Percentiles rank a stretch among this genome's conserved stretches.
phyloP scores from a whole-genome alignment of 257 asterid genomes.

The Solanum dulcamara region DNA sequence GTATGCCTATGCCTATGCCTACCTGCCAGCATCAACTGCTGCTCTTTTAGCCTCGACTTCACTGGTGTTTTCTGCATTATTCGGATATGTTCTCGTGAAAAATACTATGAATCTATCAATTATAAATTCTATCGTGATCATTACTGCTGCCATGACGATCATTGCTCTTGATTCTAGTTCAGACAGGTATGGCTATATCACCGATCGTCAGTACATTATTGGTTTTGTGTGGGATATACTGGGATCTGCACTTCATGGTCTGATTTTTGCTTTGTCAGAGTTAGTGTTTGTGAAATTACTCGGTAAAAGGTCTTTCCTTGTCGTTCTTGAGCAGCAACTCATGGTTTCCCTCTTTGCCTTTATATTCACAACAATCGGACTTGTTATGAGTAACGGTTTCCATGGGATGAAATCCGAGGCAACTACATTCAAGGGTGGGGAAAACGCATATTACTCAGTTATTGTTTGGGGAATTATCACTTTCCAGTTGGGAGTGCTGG shows the following conservation, averaged over 20 bases:
- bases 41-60: conserved; percentile 71
- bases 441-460: conserved; percentile 40
- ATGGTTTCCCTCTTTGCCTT: conserved; percentile 76
- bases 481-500: conserved; percentile 78
- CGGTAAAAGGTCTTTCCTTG: conserved; percentile 73
- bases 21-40: conserved; percentile 90
- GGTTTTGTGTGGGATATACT: conserved; percentile 76
- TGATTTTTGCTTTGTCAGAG: conserved; percentile 84
- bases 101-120: conserved; percentile 65
- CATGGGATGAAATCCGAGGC: conserved; percentile 59
- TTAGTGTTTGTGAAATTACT: conserved; percentile 46
- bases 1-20: conserved; percentile 90
- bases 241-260: conserved; percentile 75
- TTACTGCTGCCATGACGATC: conserved; percentile 74
- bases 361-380: conserved; percentile 63
- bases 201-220: conserved; percentile 35
- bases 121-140: conserved; percentile 49
- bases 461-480: conserved; percentile 65
- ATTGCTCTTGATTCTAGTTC: conserved; percentile 77
- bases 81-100: conserved; percentile 65
- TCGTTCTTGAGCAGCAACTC: conserved; percentile 86
- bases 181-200: conserved; percentile 45
- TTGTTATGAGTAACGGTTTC: conserved; percentile 41
- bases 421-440: conserved; percentile 43
- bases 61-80: conserved; percentile 60